Base-by-base conservation (phyloP, 306 rosid genomes). In the Delonix regia region DNA sequence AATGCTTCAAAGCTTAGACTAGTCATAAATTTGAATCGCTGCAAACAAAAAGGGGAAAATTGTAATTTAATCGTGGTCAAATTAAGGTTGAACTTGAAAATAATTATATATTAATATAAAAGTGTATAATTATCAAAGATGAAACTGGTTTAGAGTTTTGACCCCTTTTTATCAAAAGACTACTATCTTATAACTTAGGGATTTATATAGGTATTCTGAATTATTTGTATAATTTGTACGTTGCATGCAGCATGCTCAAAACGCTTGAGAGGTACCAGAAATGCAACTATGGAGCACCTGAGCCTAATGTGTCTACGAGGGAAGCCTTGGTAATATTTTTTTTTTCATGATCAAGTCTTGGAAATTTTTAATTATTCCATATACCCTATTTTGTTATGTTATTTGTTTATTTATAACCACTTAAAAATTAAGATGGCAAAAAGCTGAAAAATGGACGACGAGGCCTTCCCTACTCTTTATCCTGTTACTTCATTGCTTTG, bases 211-310 rank as follows among this genome's bases (percentile, higher is more conserved):
- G 30, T 22, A 0, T 0, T 55, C 3, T 4, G 21, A 51, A 18
- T 7, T 3, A 52, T 52, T 8, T 19, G 27, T 19, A 52, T 9
- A 5, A 1, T 57, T 9, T 57, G 16, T 1, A 4, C 36, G 6
- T 57, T 57, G 42, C 22, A 19, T 78, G 73, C 87, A 96, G 99
- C 96, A 93, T 91, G 99, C 96, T 93, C 81, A 93, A 91, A 87
- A 90, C 99, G n/a, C 92, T 96, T n/a, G 99, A 96, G 85, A 91
- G 94, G 89, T 96, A 96, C 80, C 98, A 96, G 84, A 96, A 96
- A 84, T 88, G 96, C 87, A 96, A 91, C 90, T 96, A 93, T 87
- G 98, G 96, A 75, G 96, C 94, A 14, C 97, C 99, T 44, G 99
- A 96, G 86, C 67, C 93, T 15, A 87, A 86, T 83, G 92, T 93